Evolutionary conservation across 2,329 filamentous ascomycete genomes (phyloP), one percentile per base, ranked within the genome.

Genomic region (Fusarium cicatricum): DNA sequence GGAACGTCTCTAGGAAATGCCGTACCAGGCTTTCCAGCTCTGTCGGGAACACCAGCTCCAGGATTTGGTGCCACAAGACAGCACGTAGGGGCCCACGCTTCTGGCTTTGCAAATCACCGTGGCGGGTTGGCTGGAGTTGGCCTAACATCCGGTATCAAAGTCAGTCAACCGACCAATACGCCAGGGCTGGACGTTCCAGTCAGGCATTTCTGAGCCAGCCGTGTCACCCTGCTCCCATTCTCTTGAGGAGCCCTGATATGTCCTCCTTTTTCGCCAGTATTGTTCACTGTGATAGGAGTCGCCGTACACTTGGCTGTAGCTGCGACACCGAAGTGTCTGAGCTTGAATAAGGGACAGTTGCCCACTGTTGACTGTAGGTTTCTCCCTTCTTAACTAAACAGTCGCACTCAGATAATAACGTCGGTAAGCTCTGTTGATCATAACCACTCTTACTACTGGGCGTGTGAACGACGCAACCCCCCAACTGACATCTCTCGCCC

Each of bases 101-200:
- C 63, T 19, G 46, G 49, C 10, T 66, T 72, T 41, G 47, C 52
- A 4, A 60, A 61, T 17, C 60, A 58, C 37, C 65, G 67, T 3
- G 43, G 54, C 15, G 58, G 56, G 11, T 47, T 71, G 14, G 17
- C 63, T 14, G 65, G 68, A 11, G 51, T 72, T n/a, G 71, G 72
- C 8, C 52, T 74, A 12, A 67, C 66, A 8, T 70, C 72, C 34
- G 72, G 70, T 14, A 53, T 73, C 9, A 73, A 68, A 41, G 64
- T 68, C 23, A 72, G 71, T 31, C 70, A 69, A 39, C 52, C 71
- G 7, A 50, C 46, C 15, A 61, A 58, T 16, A 16, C 38, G n/a
- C 52, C 62, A 33, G 58, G 58, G 10, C 31, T 66, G 11, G 51
- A 68, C 29, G 53, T 55, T 11, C 42, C 60, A 7, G 37, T 39